These are phyloP conservation scores for Lactifluus piperatus DNA, from an alignment of 768 basidiomycete species.

Conservation along the genomic window DNA sequence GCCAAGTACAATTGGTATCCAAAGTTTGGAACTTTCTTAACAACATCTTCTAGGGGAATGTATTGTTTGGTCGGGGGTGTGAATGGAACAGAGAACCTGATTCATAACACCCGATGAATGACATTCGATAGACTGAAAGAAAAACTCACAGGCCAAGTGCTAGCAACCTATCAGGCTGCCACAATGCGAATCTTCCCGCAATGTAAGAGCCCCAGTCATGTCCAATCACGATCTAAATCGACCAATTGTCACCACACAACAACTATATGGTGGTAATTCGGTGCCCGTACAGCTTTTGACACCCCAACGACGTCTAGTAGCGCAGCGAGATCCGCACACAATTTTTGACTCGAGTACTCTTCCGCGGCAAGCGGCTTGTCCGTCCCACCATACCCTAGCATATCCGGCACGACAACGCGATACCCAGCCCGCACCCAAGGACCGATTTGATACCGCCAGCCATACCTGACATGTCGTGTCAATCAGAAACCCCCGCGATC, in stretches of 20 bases:
- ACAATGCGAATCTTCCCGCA: conserved; percentile 59
- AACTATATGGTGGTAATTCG: neutral
- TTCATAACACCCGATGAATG: neutral
- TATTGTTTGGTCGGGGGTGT: conserved; percentile 46
- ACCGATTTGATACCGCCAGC: conserved; percentile 36
- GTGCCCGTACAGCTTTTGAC: conserved; percentile 23
- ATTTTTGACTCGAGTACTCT: conserved; percentile 22
- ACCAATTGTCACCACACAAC: neutral
- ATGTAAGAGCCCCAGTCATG: conserved; percentile 76
- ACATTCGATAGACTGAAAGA: neutral
- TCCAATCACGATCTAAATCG: conserved; percentile 54
- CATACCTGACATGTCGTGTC: conserved; percentile 13
- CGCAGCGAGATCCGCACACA: conserved; percentile 28
- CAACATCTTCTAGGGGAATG: conserved; percentile 43
- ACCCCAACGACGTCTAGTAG: conserved; percentile 27
- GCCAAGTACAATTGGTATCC: conserved; percentile 66
- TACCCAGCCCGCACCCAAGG: conserved; percentile 34
- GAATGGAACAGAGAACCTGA: conserved; percentile 60
- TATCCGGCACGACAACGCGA: conserved; percentile 38
- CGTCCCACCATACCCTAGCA: conserved; percentile 40
- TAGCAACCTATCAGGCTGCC: conserved; percentile 55
- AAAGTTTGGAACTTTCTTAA: conserved; percentile 43
- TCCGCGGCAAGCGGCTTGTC: conserved; percentile 31
- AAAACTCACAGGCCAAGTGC: conserved; percentile 47
- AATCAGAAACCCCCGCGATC: neutral